Evolutionary conservation across 2,329 filamentous ascomycete genomes (phyloP), one percentile per base, ranked within the genome.

Genomic region (Escovopsis sp.): DNA sequence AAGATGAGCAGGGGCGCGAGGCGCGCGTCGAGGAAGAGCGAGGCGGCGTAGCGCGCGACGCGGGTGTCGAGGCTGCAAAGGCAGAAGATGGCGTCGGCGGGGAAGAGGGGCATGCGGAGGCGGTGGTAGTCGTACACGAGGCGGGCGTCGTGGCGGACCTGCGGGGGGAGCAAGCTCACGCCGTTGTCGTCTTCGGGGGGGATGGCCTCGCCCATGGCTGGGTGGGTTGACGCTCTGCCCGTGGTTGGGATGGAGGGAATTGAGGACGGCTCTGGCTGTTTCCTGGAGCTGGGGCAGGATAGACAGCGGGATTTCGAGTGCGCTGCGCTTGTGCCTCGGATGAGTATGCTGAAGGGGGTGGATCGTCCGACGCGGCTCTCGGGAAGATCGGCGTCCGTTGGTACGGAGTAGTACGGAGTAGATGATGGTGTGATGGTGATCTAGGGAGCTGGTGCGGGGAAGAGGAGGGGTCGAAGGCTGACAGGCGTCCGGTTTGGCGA

Each of bases 41-140:
- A 51, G 2, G 62, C 59, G 9, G 61, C 62, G 29, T 55, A 54
- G 27, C 46, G 43, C 35, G 62, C 62, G 27, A 66, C 58, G 37
- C 62, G 60, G 4, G 52, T 53, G 48, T 65, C 62, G 39, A 65
- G 61, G 43, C 59, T 63, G 50, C 62, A 64, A 31, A 66, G 56
- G 46, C 58, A 60, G 53, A 66, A 66, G 38, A 65, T 51, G 35
- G 61, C 60, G 37, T 60, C 56, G 34, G 56, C 55, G 31, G 52
- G 51, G 15, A 33, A 38, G 15, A 58, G 47, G 10, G 52, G 35
- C 49, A 60, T 55, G 39, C 45, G 41, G 46, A 62, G 55, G 31
- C 53, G 60, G 46, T 63, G 62, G 45, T 64, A 66, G 37, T 60
- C 51, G 47, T 63, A 66, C 21, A 66, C 43, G 16, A 50, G 43